Base-by-base conservation (phyloP, 768 basidiomycete genomes). In the Rhodotorula paludigena region DNA sequence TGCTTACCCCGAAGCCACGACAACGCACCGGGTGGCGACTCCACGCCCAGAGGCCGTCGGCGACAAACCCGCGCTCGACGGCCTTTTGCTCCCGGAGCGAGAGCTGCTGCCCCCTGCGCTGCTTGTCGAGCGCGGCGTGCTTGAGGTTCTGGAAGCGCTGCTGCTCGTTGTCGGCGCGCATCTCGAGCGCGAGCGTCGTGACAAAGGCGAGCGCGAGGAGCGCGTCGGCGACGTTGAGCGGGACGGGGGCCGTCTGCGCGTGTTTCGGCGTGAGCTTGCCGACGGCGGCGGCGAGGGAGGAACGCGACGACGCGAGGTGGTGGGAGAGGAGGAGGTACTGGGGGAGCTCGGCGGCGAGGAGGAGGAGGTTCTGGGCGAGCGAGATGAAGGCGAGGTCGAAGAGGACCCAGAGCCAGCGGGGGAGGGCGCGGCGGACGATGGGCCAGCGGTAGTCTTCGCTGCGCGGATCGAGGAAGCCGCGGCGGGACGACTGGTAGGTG, bases 371-470 rank as follows among this genome's bases (percentile, higher is more conserved):
- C 77, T 97, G 92, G 23, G 81, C 86, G 69, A 82, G 80, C 12
- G 90, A 85, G 86, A 73, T 68, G 63, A 55, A 53, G 48, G 56
- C 62, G 28, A 72, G 63, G 63, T 72, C 64, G 61, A 72, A 44
- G n/a, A 88, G 66, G 69, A 85, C 83, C 80, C 87, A 87, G 15
- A 84, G 69, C 78, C 81, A 81, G 3, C 76, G 58, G 21, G 85
- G 83, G 7, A 87, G 75, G 55, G 85, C 81, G 47, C 80, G 77
- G 48, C 92, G 85, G 21, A 96, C 81, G 44, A 91, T 80, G 3
- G 81, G 84, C 90, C 93, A 97, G 35, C 94, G 87, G 75, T 97
- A 97, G 77, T 96, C 92, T 78, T 94, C 92, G 33, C 89, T 57
- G 38, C 53, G 54, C 88, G 86, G 77, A 56, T 78, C 82, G 75